Percentiles rank a stretch among this genome's conserved stretches.
Evolutionary conservation across 805 yeast genomes (phyloP).

Genomic region (Starmerella lactis-condensi): DNA sequence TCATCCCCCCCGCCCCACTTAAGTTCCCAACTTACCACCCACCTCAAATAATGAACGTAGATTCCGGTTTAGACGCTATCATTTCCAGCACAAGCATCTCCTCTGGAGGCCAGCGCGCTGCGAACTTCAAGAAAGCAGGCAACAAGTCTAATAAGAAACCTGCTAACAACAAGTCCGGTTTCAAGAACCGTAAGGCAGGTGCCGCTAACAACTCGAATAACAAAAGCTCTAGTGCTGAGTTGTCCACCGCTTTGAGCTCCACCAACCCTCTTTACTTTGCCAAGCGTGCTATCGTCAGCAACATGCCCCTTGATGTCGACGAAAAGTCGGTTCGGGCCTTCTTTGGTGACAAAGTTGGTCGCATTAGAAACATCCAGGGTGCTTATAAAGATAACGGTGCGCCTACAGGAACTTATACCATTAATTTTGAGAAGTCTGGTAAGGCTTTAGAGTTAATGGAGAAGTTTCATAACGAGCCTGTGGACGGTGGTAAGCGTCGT

Average conservation of each 20-base stretch:
- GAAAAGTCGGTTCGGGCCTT: conserved; percentile 39
- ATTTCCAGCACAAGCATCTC: conserved; percentile 34
- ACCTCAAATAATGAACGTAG: conserved; percentile 53
- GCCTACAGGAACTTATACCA: conserved; percentile 81
- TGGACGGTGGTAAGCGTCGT: conserved; percentile 66
- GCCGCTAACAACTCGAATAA: conserved; percentile 9
- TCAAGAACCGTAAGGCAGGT: conserved; percentile 1
- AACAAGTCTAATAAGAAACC: conserved; percentile 8
- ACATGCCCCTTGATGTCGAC: conserved; percentile 28
- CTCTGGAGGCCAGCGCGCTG: conserved; percentile 16
- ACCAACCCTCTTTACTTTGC: conserved; percentile 27
- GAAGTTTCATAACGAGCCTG: conserved; percentile 79
- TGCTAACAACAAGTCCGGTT: conserved; percentile 7
- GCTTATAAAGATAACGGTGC: conserved; percentile 74
- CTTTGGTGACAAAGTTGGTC: conserved; percentile 74
- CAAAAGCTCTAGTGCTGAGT: conserved; percentile 19
- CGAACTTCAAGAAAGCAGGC: conserved; percentile 17
- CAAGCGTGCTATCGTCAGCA: conserved; percentile 68
- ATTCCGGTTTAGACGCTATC: conserved; percentile 88
- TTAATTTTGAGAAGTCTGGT: conserved; percentile 50
- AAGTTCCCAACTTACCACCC: conserved; percentile 4
- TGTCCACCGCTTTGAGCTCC: conserved; percentile 22
- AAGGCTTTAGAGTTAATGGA: conserved; percentile 64
- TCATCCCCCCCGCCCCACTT: neutral
- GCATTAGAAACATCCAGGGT: conserved; percentile 50